These are phyloP conservation scores for Chrysosporium queenslandicum DNA, from an alignment of 2,329 filamentous ascomycete species.

Conservation along the genomic window DNA sequence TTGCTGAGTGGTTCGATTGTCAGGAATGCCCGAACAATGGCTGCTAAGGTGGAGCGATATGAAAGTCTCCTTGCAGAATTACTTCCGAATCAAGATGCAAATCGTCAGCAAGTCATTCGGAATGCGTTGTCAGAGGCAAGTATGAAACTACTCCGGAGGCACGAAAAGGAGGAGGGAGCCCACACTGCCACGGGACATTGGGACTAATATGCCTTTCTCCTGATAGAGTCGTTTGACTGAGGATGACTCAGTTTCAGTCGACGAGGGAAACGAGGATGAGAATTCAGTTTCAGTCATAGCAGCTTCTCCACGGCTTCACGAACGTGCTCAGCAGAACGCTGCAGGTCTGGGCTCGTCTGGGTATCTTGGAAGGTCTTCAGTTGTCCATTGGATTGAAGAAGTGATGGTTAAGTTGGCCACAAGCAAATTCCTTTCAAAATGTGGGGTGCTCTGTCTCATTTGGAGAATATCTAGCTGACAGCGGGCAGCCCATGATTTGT, in stretches of 20 bases:
- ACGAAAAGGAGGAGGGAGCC: background rate
- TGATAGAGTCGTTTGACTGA: slow-evolving; percentile 13
- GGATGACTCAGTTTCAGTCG: slow-evolving; percentile 14
- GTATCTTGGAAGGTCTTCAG: slow-evolving; percentile 18
- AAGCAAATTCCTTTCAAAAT: slow-evolving; percentile 5
- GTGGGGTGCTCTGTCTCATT: slow-evolving; percentile 5
- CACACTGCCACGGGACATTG: no score
- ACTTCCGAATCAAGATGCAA: slow-evolving; percentile 14
- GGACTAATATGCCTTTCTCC: background rate
- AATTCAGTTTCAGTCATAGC: slow-evolving; percentile 11
- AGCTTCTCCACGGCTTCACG: slow-evolving; percentile 13
- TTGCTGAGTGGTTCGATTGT: slow-evolving; percentile 4
- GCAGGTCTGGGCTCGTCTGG: slow-evolving; percentile 9
- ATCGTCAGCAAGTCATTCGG: slow-evolving; percentile 16
- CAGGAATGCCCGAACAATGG: slow-evolving; percentile 17
- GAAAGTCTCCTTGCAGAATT: slow-evolving; percentile 17
- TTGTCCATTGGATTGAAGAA: slow-evolving; percentile 17
- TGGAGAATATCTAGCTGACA: background rate
- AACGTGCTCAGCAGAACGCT: slow-evolving; percentile 11
- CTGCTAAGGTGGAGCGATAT: slow-evolving; percentile 17
- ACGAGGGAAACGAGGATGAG: slow-evolving; percentile 18
- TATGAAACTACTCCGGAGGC: background rate
- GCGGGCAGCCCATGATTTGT: slow-evolving; percentile 1
- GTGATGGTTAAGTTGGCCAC: slow-evolving; percentile 9
- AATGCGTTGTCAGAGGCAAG: slow-evolving; percentile 17